phyloP scores from a whole-genome alignment of 441 rosid genomes.

The Flueggea neowawraea region DNA sequence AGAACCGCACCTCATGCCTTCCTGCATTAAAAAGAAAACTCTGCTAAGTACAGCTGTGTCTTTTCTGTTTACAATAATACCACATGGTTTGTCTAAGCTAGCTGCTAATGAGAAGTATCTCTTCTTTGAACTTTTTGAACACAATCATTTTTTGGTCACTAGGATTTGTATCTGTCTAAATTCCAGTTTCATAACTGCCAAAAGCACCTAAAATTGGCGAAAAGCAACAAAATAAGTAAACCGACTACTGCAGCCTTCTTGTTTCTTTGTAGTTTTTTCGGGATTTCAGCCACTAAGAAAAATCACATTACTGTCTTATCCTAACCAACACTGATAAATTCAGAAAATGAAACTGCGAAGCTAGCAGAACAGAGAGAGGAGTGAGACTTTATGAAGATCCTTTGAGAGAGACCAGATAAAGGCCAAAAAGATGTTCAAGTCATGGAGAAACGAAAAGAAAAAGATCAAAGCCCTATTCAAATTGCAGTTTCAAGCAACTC shows the following conservation, averaged over 20 bases:
- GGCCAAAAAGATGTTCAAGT: conserved; percentile 53
- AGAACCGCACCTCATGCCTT: conserved; percentile 31
- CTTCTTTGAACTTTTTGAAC: conserved; percentile 18
- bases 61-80: conserved; percentile 13
- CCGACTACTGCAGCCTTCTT: conserved; percentile 31
- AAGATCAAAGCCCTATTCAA: conserved; percentile 73
- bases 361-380: conserved; percentile 14
- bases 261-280: conserved; percentile 12
- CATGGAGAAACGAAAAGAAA: conserved; percentile 85
- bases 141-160: background rate
- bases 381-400: conserved; percentile 25
- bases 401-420: conserved; percentile 16
- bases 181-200: conserved; percentile 2
- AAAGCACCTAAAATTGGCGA: conserved; percentile 8
- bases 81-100: conserved; percentile 9
- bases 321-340: conserved; percentile 16
- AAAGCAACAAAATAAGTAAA: conserved; percentile 16
- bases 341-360: conserved; percentile 14
- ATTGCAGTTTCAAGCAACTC: conserved; percentile 80
- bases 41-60: conserved; percentile 11
- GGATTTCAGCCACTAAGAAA: conserved; percentile 18
- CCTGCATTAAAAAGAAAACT: conserved; percentile 43
- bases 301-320: conserved; percentile 8
- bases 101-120: conserved; percentile 2
- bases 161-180: conserved; percentile 15